phyloP scores from a whole-genome alignment of 176 grass and related monocot species.

The Guadua angustifolia region DNA sequence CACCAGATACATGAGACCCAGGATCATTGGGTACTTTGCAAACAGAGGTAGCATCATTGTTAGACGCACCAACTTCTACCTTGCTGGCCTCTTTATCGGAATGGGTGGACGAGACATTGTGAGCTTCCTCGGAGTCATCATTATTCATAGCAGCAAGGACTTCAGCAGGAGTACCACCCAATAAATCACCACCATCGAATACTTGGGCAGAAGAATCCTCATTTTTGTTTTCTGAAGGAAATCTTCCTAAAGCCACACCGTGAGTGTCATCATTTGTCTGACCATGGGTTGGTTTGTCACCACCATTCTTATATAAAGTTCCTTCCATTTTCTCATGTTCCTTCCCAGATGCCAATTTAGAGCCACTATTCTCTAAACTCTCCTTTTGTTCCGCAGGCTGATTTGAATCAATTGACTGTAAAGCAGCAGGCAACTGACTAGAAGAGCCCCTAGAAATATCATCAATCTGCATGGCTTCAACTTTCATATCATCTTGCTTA shows the following conservation, averaged over 20 bases:
- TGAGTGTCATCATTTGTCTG: conserved; percentile 32
- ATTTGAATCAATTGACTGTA: conserved; percentile 35
- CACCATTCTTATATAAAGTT: not conserved
- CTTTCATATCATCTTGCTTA: conserved; percentile 23
- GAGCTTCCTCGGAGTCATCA: conserved; percentile 27
- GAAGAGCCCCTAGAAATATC: conserved; percentile 12
- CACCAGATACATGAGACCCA: conserved; percentile 7
- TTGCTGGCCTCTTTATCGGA: conserved; percentile 13
- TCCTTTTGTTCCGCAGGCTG: not conserved
- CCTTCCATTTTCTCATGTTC: conserved; percentile 30
- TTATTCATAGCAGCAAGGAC: conserved; percentile 27
- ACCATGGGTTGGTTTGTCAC: not conserved
- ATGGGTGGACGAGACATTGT: not conserved
- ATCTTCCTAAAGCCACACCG: conserved; percentile 11
- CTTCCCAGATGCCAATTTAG: conserved; percentile 1
- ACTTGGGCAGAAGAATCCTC: conserved; percentile 37
- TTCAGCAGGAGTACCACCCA: conserved; percentile 13
- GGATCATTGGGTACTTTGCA: conserved; percentile 36
- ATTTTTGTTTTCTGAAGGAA: conserved; percentile 27
- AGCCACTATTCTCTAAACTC: conserved; percentile 27
- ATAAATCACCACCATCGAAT: conserved; percentile 13
- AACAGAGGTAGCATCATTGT: conserved; percentile 12
- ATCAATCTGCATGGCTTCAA: conserved; percentile 2
- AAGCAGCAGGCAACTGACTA: conserved; percentile 17
- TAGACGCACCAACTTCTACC: conserved; percentile 32